Conservation (phyloP, 2,329 filamentous ascomycete genomes). For the Penicillium sp. region DNA sequence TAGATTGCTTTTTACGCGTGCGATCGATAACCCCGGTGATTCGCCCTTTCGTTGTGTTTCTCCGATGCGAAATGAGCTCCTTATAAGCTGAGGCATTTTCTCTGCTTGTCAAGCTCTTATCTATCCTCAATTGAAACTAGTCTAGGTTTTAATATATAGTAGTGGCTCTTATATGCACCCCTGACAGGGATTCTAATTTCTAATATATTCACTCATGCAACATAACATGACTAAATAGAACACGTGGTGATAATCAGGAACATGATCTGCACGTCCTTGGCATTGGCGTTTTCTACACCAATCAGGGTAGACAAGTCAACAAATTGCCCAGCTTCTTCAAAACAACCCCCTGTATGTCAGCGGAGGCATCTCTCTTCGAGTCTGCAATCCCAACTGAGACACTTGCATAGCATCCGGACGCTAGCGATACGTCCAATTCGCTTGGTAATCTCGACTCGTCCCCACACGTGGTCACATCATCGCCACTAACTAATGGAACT, state of each 20-base stretch:
- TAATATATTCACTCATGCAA: not conserved
- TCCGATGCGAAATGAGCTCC: not conserved
- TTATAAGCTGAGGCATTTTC: not conserved
- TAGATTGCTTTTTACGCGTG: not conserved
- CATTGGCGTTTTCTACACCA: not conserved
- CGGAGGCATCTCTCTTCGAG: slow-evolving; percentile 60
- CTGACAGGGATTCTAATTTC: not conserved
- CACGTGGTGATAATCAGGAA: slow-evolving; percentile 1
- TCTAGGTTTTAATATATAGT: not conserved
- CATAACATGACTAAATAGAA: not conserved
- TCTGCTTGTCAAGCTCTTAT: not conserved
- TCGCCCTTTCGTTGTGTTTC: not conserved
- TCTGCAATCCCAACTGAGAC: slow-evolving; percentile 62
- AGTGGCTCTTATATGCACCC: not conserved
- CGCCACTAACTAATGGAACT: slow-evolving; percentile 33
- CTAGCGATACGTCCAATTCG: slow-evolving; percentile 55
- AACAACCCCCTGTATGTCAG: slow-evolving; percentile 53
- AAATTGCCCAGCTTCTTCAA: slow-evolving; percentile 52
- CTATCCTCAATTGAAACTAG: not conserved
- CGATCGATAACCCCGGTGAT: not conserved
- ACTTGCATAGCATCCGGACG: slow-evolving; percentile 59
- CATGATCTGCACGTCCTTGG: slow-evolving; percentile 2
- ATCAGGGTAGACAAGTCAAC: slow-evolving; percentile 49
- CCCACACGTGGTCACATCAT: slow-evolving; percentile 61
- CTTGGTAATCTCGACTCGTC: slow-evolving; percentile 56